Evolutionary conservation across 225 moss, liverwort and hornwort species (phyloP).

Genomic region (Pseudisothecium myosuroides): DNA sequence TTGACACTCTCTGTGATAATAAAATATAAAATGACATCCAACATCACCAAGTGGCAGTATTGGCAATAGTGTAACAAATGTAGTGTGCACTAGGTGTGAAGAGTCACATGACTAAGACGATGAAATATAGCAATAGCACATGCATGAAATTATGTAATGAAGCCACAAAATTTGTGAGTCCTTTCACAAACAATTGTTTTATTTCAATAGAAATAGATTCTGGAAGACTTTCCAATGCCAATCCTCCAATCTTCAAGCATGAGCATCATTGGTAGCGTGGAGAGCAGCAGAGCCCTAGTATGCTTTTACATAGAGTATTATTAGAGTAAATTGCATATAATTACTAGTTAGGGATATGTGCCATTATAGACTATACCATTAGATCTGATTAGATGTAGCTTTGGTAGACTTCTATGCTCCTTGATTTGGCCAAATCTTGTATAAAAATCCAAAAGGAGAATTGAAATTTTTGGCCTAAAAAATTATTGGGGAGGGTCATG

Average conservation of each 20-base stretch:
- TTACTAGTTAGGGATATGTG: too few relatives aligned
- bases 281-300: fast-evolving
- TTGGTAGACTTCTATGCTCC: not conserved
- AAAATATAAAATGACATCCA: too few relatives aligned
- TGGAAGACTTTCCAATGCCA: fast-evolving
- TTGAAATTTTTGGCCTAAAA: not conserved
- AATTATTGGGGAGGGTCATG: not conserved
- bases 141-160: not conserved
- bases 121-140: too few relatives aligned
- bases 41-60: too few relatives aligned
- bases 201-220: not conserved
- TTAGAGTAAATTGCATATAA: not conserved
- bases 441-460: not conserved
- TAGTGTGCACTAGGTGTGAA: too few relatives aligned
- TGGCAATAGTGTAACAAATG: too few relatives aligned
- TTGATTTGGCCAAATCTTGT: not conserved
- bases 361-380: not conserved
- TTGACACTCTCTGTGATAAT: too few relatives aligned
- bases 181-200: not conserved
- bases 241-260: not conserved
- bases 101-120: too few relatives aligned
- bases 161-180: not conserved
- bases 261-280: fast-evolving
- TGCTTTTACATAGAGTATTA: fast-evolving
- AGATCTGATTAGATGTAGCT: not conserved